Evolutionary conservation across 2,329 filamentous ascomycete genomes (phyloP).

Genomic region (Plectosphaerella plurivora): DNA sequence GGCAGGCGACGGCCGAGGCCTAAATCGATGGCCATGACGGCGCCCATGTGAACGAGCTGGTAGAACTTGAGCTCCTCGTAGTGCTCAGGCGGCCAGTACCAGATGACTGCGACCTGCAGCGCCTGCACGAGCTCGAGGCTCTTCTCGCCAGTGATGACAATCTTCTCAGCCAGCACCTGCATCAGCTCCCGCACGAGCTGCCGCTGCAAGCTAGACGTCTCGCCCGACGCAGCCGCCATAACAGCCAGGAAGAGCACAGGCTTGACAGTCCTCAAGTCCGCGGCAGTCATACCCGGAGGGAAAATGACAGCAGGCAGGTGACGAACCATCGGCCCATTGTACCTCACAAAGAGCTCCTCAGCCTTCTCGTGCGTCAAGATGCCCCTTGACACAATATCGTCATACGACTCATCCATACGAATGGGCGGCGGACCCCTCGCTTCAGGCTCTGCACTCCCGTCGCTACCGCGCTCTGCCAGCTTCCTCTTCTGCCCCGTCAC

Average conservation of each 20-base stretch:
- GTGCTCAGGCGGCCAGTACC: slow-evolving; percentile 80
- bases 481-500: slow-evolving; percentile 23
- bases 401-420: slow-evolving; percentile 18
- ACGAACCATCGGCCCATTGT: slow-evolving; percentile 53
- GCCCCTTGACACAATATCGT: slow-evolving; percentile 55
- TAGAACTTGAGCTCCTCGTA: slow-evolving; percentile 89
- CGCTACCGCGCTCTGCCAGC: slow-evolving; percentile 15
- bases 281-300: slow-evolving; percentile 44
- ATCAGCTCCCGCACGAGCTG: slow-evolving; percentile 65
- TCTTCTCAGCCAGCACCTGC: slow-evolving; percentile 66
- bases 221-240: slow-evolving; percentile 60
- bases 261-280: slow-evolving; percentile 52
- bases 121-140: slow-evolving; percentile 79
- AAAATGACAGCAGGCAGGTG: slow-evolving; percentile 63
- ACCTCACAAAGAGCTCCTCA: slow-evolving; percentile 50
- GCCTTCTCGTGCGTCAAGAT: slow-evolving; percentile 53
- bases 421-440: slow-evolving; percentile 6
- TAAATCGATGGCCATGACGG: slow-evolving; percentile 78
- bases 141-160: slow-evolving; percentile 74
- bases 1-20: slow-evolving; percentile 58
- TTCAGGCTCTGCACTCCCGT: background rate
- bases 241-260: slow-evolving; percentile 68
- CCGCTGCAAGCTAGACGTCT: slow-evolving; percentile 52
- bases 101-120: slow-evolving; percentile 69
- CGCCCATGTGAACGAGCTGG: slow-evolving; percentile 76